These are phyloP conservation scores for Drechslerella stenobrocha DNA, from an alignment of 2,329 filamentous ascomycete species.

Conservation along the genomic window DNA sequence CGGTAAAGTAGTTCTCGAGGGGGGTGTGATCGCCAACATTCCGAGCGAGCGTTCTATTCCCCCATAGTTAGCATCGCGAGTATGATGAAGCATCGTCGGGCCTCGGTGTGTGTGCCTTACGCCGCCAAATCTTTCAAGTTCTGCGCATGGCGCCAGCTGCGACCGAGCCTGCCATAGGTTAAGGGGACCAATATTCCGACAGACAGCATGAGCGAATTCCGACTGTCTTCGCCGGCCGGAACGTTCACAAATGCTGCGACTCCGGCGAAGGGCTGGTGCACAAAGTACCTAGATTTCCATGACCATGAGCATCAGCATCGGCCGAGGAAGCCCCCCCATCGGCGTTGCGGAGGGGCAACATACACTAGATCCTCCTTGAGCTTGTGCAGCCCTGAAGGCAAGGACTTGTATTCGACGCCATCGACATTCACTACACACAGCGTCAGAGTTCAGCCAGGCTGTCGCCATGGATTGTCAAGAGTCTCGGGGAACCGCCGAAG, in stretches of 20 bases:
- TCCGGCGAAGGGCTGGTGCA: conserved; percentile 77
- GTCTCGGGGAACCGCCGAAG: conserved; percentile 10
- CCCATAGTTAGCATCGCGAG: conserved; percentile 7
- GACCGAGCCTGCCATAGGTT: conserved; percentile 79
- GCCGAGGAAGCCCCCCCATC: neutral
- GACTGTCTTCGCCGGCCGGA: conserved; percentile 74
- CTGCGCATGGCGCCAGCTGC: conserved; percentile 85
- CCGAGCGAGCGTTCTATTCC: conserved; percentile 64
- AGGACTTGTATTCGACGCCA: conserved; percentile 91
- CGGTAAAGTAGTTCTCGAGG: conserved; percentile 80
- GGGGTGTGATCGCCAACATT: conserved; percentile 66
- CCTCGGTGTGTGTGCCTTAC: conserved; percentile 56
- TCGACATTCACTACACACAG: conserved; percentile 61
- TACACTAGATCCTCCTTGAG: conserved; percentile 78
- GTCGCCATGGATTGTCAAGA: neutral
- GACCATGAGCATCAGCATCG: neutral
- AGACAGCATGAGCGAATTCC: conserved; percentile 89
- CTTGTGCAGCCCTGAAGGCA: conserved; percentile 89
- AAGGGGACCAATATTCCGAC: conserved; percentile 86
- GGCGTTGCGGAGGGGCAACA: conserved; percentile 31
- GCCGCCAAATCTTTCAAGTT: conserved; percentile 72
- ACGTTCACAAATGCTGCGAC: conserved; percentile 89
- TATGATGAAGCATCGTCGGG: conserved; percentile 46
- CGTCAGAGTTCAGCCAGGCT: conserved; percentile 7
- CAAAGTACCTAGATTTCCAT: conserved; percentile 67